phyloP scores from a whole-genome alignment of 768 basidiomycete species.

The Phanerodontia chrysosporium region DNA sequence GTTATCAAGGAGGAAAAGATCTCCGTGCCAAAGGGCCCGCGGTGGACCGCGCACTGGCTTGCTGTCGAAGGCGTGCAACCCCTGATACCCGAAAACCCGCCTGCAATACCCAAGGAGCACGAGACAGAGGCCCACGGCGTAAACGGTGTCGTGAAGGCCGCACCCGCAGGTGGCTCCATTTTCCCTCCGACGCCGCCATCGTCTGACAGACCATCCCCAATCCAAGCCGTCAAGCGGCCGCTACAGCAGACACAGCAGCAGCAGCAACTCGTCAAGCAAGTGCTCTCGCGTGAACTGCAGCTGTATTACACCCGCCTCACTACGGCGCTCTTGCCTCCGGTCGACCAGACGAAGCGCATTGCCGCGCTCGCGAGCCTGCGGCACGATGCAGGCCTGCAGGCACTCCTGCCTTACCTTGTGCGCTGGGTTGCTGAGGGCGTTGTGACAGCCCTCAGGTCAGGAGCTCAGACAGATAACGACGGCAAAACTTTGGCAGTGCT shows the following conservation, averaged over 20 bases:
- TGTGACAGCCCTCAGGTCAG: conserved; percentile 51
- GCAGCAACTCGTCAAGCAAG: conserved; percentile 83
- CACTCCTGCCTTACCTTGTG: conserved; percentile 88
- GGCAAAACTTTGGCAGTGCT: conserved; percentile 74
- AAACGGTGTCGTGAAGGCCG: conserved; percentile 20
- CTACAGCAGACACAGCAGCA: conserved; percentile 57
- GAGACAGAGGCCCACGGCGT: conserved; percentile 29
- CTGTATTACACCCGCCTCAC: conserved; percentile 93
- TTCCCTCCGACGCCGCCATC: conserved; percentile 25
- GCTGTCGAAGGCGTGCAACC: conserved; percentile 98
- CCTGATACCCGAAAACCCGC: conserved; percentile 92
- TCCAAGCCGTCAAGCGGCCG: conserved; percentile 29
- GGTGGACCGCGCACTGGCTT: conserved; percentile 95
- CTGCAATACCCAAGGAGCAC: conserved; percentile 62
- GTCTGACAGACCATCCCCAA: conserved; percentile 24
- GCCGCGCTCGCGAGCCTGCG: conserved; percentile 90
- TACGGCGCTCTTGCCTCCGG: conserved; percentile 70
- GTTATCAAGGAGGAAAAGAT: conserved; percentile 86
- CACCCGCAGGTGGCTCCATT: conserved; percentile 17
- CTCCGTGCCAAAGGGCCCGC: conserved; percentile 71
- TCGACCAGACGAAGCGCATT: conserved; percentile 67
- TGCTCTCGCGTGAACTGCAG: conserved; percentile 90
- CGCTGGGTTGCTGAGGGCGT: conserved; percentile 93
- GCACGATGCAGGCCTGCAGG: conserved; percentile 87
- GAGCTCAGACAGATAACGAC: conserved; percentile 53